Percentiles rank a stretch among this genome's conserved stretches.
These are phyloP conservation scores for Phaeosphaeria sp. DNA, from an alignment of 2,329 filamentous ascomycete species.

Conservation along the genomic window DNA sequence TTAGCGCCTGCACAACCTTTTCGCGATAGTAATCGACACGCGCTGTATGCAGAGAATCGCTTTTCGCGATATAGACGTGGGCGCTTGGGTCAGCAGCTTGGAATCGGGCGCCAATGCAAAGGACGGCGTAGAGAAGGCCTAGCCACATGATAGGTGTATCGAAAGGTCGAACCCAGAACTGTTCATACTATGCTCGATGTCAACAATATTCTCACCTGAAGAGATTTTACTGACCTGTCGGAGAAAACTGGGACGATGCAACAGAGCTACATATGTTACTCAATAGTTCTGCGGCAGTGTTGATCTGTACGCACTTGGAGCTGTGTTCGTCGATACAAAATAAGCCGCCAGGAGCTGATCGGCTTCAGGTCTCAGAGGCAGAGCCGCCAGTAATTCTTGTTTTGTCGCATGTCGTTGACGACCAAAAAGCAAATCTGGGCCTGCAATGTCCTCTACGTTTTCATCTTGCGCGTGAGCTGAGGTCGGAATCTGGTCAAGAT, in stretches of 20 bases:
- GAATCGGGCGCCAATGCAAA: slow-evolving; percentile 40
- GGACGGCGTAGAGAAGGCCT: slow-evolving; percentile 52
- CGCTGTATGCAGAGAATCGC: slow-evolving; percentile 22
- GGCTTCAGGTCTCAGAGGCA: slow-evolving; percentile 33
- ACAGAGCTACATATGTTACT: slow-evolving; percentile 24
- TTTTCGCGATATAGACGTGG: slow-evolving; percentile 4
- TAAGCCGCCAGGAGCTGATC: slow-evolving; percentile 33
- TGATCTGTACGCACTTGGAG: slow-evolving; percentile 27
- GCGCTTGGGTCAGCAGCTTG: slow-evolving; percentile 21
- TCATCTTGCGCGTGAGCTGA: slow-evolving; percentile 23
- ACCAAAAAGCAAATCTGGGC: slow-evolving; percentile 41
- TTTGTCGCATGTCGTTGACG: slow-evolving; percentile 33
- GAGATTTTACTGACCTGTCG: slow-evolving; percentile 22
- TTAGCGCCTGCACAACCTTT: slow-evolving; percentile 40
- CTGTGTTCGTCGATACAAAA: slow-evolving; percentile 36
- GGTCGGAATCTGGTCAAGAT: slow-evolving; percentile 39
- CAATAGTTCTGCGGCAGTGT: not conserved
- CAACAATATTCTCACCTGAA: not conserved
- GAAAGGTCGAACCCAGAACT: slow-evolving; percentile 53
- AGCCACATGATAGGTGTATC: slow-evolving; percentile 52
- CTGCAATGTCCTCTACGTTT: slow-evolving; percentile 19
- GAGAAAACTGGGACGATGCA: slow-evolving; percentile 40
- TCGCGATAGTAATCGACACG: slow-evolving; percentile 40
- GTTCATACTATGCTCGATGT: slow-evolving; percentile 44
- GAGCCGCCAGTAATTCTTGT: slow-evolving; percentile 36